Evolutionary conservation across 768 basidiomycete genomes (phyloP).

Genomic region (Holtermannia corniformis): DNA sequence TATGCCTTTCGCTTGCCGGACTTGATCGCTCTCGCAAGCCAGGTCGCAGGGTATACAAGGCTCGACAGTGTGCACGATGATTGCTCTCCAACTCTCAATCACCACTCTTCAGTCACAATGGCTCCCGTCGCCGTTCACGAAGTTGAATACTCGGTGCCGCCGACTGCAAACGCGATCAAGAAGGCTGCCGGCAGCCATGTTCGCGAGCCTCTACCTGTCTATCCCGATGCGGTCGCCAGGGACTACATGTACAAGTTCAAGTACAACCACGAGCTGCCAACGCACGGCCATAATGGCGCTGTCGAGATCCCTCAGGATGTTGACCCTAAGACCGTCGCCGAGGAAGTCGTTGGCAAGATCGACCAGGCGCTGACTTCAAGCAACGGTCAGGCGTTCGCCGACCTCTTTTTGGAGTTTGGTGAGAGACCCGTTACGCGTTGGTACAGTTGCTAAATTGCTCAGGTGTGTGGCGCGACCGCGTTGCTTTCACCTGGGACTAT

Average conservation of each 20-base stretch:
- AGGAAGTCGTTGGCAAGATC: conserved; percentile 1
- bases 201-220: no score
- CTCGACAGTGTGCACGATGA: no score
- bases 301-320: background rate
- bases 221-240: conserved; percentile 3
- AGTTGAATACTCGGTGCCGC: no score
- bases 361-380: conserved; percentile 10
- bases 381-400: conserved; percentile 17
- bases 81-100: no score
- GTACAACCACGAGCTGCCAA: conserved; percentile 9
- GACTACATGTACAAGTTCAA: conserved; percentile 20
- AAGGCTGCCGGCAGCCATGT: no score
- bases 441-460: background rate
- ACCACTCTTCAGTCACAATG: no score
- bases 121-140: no score
- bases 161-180: no score
- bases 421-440: background rate
- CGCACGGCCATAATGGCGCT: conserved; percentile 2
- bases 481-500: conserved; percentile 58
- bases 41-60: no score
- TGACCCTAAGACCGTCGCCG: conserved; percentile 2
- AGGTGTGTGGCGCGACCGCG: conserved; percentile 52
- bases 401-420: conserved; percentile 22
- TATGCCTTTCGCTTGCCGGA: no score
- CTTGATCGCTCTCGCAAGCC: no score